These are phyloP conservation scores for Dothideomycetes sp. DNA, from an alignment of 2,329 filamentous ascomycete genomes.

Conservation along the genomic window DNA sequence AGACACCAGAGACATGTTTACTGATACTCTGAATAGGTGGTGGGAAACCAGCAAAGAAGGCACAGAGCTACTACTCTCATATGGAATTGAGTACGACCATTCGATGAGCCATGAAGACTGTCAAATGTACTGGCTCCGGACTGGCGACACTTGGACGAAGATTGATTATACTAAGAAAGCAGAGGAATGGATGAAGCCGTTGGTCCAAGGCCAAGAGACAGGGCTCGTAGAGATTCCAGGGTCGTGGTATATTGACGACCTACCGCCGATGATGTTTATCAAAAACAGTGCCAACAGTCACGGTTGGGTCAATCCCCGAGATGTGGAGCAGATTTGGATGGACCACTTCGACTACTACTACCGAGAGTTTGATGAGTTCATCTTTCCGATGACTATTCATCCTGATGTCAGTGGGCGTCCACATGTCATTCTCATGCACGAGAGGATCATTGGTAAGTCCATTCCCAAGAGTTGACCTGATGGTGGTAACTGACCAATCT, in stretches of 20 bases:
- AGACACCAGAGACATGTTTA: constrained; percentile 10
- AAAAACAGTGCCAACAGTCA: constrained; percentile 52
- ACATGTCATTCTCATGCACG: constrained; percentile 62
- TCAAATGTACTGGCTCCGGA: constrained; percentile 50
- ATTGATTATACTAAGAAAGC: constrained; percentile 53
- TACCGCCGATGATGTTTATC: constrained; percentile 58
- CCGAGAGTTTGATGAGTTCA: constrained; percentile 62
- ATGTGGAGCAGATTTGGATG: constrained; percentile 52
- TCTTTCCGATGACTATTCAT: constrained; percentile 67
- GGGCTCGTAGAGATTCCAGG: constrained; percentile 53
- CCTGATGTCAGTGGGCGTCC: constrained; percentile 55
- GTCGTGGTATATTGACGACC: constrained; percentile 32
- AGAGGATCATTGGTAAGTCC: constrained; percentile 35
- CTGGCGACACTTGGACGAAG: constrained; percentile 52
- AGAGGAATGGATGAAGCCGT: constrained; percentile 54
- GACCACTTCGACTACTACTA: constrained; percentile 65
- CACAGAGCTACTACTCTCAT: constrained; percentile 49
- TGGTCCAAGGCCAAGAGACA: constrained; percentile 43
- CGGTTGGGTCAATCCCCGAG: constrained; percentile 42
- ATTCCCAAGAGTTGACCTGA: neutral
- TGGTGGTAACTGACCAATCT: neutral
- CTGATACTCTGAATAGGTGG: constrained; percentile 4
- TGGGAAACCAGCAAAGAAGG: constrained; percentile 63
- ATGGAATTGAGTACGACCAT: constrained; percentile 60
- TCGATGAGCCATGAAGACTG: constrained; percentile 54